Conservation (phyloP, 2,329 filamentous ascomycete genomes). For the Trichophyton verrucosum region DNA sequence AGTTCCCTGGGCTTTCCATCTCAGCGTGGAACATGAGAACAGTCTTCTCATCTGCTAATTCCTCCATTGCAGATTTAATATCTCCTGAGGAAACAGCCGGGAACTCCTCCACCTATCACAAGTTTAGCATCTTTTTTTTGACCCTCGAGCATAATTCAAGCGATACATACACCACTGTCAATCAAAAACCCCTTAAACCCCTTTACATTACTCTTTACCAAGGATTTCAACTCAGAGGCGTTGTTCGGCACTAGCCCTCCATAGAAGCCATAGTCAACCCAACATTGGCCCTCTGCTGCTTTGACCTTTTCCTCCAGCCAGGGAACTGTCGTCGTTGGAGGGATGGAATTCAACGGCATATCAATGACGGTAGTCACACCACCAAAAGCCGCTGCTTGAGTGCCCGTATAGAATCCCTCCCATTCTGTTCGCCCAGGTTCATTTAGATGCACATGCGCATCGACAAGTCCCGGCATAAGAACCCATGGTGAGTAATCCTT, state of each 20-base stretch:
- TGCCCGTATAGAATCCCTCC: conserved; percentile 96
- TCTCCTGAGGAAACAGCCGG: conserved; percentile 74
- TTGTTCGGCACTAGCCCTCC: conserved; percentile 92
- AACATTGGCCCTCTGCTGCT: conserved; percentile 77
- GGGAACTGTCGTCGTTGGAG: conserved; percentile 78
- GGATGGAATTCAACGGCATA: conserved; percentile 96
- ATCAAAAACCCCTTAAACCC: conserved; percentile 98
- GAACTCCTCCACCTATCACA: conserved; percentile 73
- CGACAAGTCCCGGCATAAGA: conserved; percentile 80
- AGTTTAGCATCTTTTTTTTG: background rate
- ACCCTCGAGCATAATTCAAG: background rate
- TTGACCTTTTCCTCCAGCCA: conserved; percentile 74
- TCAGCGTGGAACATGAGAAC: conserved; percentile 99
- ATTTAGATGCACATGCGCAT: conserved; percentile 95
- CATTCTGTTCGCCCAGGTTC: conserved; percentile 95
- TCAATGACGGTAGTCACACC: conserved; percentile 95
- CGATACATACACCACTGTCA: conserved; percentile 68
- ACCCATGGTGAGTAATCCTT: conserved; percentile 74
- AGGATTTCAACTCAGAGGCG: conserved; percentile 58
- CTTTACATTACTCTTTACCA: conserved; percentile 75
- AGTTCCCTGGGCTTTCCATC: conserved; percentile 52
- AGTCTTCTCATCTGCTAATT: conserved; percentile 67
- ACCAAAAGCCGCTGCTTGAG: conserved; percentile 82
- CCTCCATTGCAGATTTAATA: conserved; percentile 65
- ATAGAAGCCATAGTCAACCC: conserved; percentile 98